Evolutionary conservation across 148 eudicot genomes (phyloP).

Genomic region (Fagopyrum tataricum): DNA sequence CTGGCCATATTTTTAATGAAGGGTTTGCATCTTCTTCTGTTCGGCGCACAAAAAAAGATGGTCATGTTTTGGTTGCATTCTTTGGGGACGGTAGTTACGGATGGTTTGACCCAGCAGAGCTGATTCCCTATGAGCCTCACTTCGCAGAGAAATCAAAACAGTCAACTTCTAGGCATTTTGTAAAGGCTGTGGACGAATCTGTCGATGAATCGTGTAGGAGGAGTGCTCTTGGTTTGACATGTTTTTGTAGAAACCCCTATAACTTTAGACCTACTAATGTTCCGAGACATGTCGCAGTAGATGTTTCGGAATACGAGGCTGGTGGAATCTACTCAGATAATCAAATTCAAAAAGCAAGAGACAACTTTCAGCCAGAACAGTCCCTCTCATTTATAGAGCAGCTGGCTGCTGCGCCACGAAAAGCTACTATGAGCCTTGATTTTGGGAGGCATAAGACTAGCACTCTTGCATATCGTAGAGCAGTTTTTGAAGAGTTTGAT

Average conservation of each 20-base stretch:
- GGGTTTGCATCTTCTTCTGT: constrained; percentile 64
- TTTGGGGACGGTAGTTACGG: constrained; percentile 85
- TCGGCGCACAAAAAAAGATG: constrained; percentile 56
- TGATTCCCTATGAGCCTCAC: constrained; percentile 60
- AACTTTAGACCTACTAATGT: constrained; percentile 53
- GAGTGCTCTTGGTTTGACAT: constrained; percentile 61
- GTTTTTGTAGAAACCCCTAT: constrained; percentile 55
- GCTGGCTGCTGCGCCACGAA: constrained; percentile 52
- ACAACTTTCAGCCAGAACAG: constrained; percentile 42
- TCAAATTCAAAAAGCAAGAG: constrained; percentile 68
- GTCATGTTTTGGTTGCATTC: constrained; percentile 79
- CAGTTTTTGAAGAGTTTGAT: constrained; percentile 75
- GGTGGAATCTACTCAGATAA: constrained; percentile 44
- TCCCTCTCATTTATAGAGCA: constrained; percentile 45
- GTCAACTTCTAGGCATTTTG: constrained; percentile 42
- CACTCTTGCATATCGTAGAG: constrained; percentile 62
- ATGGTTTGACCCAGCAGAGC: constrained; percentile 75
- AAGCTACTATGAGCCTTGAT: constrained; percentile 24
- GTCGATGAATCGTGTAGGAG: constrained; percentile 69
- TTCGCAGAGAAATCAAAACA: constrained; percentile 67
- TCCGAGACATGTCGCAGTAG: constrained; percentile 54
- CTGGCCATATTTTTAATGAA: constrained; percentile 70
- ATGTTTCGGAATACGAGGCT: constrained; percentile 62
- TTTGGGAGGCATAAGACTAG: constrained; percentile 52
- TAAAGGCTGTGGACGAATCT: constrained; percentile 83